These are phyloP conservation scores for Cercospora zeina DNA, from an alignment of 2,329 filamentous ascomycete genomes.

Conservation along the genomic window DNA sequence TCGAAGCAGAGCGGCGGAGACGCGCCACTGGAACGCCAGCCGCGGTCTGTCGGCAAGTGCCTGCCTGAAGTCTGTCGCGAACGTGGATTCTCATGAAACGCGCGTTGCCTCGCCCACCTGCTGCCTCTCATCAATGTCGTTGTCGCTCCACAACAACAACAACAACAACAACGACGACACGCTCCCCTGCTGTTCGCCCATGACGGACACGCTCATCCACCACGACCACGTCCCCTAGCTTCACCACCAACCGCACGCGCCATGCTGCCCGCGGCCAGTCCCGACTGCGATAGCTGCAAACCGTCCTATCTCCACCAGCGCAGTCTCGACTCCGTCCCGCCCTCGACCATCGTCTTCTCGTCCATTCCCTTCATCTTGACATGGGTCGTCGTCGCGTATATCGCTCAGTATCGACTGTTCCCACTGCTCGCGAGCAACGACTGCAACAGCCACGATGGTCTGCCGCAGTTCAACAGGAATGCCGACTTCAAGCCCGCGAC, in stretches of 20 bases:
- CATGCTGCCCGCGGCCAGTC: constrained; percentile 45
- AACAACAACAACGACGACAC: neutral
- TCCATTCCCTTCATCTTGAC: constrained; percentile 69
- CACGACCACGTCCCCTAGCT: constrained; percentile 7
- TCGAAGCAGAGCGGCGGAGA: neutral
- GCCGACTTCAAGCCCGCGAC: constrained; percentile 44
- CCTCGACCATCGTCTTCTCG: constrained; percentile 59
- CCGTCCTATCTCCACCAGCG: constrained; percentile 52
- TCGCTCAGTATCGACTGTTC: constrained; percentile 69
- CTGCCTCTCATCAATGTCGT: neutral
- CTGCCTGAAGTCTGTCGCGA: constrained; percentile 5
- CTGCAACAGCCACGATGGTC: constrained; percentile 56
- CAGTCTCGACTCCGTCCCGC: constrained; percentile 48
- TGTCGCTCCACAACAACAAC: neutral
- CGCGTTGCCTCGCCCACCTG: neutral
- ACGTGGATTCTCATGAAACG: constrained; percentile 6
- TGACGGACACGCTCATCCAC: constrained; percentile 2
- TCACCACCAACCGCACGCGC: constrained; percentile 14
- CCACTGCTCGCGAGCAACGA: constrained; percentile 66
- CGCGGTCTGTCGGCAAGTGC: constrained; percentile 2
- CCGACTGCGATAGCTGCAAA: constrained; percentile 59
- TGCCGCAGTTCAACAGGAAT: constrained; percentile 57
- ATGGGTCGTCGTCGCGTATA: constrained; percentile 62
- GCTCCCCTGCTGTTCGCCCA: neutral
- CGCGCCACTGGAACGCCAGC: neutral